These are phyloP conservation scores for Lathyrus aphaca DNA, from an alignment of 306 rosid species.

Conservation along the genomic window DNA sequence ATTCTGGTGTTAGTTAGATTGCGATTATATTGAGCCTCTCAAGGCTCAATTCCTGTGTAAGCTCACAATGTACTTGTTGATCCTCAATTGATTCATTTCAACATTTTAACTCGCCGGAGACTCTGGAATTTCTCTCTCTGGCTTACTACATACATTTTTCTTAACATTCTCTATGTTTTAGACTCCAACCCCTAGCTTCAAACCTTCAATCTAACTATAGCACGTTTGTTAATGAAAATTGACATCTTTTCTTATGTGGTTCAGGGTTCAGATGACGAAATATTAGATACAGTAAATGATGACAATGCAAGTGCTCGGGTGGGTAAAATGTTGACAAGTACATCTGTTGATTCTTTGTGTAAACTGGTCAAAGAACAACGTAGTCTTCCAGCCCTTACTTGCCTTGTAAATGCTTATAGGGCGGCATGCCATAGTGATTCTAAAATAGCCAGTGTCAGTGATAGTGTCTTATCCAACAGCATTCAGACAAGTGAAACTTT, in stretches of 20 bases:
- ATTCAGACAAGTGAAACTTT: constrained; percentile 62
- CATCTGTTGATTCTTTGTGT: constrained; percentile 59
- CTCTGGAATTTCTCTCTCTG: not conserved
- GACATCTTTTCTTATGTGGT: constrained; percentile 20
- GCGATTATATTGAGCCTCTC: not conserved
- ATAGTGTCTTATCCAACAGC: constrained; percentile 44
- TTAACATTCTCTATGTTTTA: not conserved
- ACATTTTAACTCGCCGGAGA: not conserved
- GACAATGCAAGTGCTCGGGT: constrained; percentile 29
- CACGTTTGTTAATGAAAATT: constrained; percentile 17
- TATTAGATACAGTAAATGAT: constrained; percentile 41
- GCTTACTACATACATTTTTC: not conserved
- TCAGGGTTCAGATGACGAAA: constrained; percentile 70
- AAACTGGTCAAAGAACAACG: constrained; percentile 60
- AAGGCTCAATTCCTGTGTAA: not conserved
- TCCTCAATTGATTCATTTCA: not conserved
- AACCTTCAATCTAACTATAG: constrained; percentile 23
- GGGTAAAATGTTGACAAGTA: constrained; percentile 53
- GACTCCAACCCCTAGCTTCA: not conserved
- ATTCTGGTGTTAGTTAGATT: not conserved
- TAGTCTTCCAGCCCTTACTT: constrained; percentile 61
- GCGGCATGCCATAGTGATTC: constrained; percentile 69
- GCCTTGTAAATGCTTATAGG: constrained; percentile 78
- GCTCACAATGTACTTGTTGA: not conserved
- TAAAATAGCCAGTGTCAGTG: constrained; percentile 43